These are phyloP conservation scores for Mrakiaceae sp. DNA, from an alignment of 1,284 basidiomycete genomes.

Conservation along the genomic window DNA sequence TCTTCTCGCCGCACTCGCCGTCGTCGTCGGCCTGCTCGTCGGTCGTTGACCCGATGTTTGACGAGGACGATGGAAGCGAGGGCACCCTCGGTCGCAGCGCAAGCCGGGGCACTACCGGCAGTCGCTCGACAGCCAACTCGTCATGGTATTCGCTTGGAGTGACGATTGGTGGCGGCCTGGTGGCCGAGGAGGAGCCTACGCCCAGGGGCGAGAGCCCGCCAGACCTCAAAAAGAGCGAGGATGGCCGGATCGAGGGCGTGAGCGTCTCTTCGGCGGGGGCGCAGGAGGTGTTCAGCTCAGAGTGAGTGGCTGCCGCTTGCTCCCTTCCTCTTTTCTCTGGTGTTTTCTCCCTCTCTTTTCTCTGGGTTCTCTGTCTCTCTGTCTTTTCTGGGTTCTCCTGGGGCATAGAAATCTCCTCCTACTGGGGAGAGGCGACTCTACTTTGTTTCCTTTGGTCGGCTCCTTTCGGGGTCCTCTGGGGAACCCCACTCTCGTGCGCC, in stretches of 20 bases:
- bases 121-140: not conserved
- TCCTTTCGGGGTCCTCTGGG: too few species aligned
- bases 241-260: too few species aligned
- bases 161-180: not conserved
- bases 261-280: not conserved
- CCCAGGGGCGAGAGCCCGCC: constrained; percentile 5
- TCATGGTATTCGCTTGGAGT: not conserved
- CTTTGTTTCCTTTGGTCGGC: too few species aligned
- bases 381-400: too few species aligned
- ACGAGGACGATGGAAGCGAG: not conserved
- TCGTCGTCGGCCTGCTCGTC: not conserved
- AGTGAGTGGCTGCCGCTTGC: not conserved
- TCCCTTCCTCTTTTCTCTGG: not conserved
- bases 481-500: too few species aligned
- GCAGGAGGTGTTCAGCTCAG: not conserved
- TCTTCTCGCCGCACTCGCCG: not conserved
- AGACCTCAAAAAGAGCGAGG: not conserved
- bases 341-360: not conserved
- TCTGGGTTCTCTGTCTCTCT: not conserved
- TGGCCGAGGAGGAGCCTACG: not conserved
- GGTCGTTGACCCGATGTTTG: not conserved
- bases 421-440: too few species aligned
- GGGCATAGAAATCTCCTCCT: too few species aligned
- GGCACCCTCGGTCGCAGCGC: not conserved
- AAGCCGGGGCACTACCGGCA: not conserved